Conservation (phyloP, 2,329 filamentous ascomycete genomes). For the Colletotrichum salicis region DNA sequence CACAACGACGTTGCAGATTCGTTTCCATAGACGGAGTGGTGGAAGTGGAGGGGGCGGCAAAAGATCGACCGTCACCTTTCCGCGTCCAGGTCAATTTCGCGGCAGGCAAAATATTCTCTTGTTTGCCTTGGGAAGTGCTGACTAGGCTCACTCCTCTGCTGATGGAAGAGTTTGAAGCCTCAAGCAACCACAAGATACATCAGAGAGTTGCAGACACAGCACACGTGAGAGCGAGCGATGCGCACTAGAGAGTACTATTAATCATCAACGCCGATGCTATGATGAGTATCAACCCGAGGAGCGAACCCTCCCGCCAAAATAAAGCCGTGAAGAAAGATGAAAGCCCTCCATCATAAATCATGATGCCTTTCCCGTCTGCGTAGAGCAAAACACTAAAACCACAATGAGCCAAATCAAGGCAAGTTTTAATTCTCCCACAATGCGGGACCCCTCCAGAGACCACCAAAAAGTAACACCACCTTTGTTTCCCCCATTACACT, state of each 20-base stretch:
- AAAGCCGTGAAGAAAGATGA: slow-evolving; percentile 16
- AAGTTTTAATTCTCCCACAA: slow-evolving; percentile 14
- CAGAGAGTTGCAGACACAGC: no score
- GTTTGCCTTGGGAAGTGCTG: not conserved
- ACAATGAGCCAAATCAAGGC: not conserved
- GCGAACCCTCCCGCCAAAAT: slow-evolving; percentile 19
- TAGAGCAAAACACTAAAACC: not conserved
- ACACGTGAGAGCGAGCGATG: no score
- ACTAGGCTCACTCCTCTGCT: no score
- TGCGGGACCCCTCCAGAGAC: not conserved
- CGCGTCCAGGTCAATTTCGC: not conserved
- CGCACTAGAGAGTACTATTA: slow-evolving; percentile 3
- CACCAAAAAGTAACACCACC: not conserved
- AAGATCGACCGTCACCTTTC: not conserved
- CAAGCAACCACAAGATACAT: no score
- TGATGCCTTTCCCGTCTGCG: slow-evolving; percentile 18
- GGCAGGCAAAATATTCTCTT: not conserved
- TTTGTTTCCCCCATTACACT: not conserved
- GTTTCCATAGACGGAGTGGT: not conserved
- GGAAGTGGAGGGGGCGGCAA: not conserved
- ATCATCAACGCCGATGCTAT: slow-evolving; percentile 35
- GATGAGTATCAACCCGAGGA: slow-evolving; percentile 28
- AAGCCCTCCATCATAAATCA: slow-evolving; percentile 26
- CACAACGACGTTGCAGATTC: not conserved
- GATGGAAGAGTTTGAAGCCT: no score